These are phyloP conservation scores for Alternaria sp. DNA, from an alignment of 2,329 filamentous ascomycete genomes.

Conservation along the genomic window DNA sequence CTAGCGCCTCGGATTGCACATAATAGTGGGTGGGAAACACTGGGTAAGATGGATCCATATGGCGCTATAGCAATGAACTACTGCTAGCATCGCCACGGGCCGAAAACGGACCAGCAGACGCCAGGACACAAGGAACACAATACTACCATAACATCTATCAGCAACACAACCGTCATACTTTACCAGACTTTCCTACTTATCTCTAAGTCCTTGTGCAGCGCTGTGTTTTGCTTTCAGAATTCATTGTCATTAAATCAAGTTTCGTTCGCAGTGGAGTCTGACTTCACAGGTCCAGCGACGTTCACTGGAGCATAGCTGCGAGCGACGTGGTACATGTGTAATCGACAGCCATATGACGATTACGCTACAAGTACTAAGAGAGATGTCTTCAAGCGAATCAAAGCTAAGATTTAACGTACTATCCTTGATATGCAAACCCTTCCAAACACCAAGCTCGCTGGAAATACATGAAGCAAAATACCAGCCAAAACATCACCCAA, in stretches of 20 bases:
- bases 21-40: neutral
- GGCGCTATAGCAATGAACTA: neutral
- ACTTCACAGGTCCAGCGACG: neutral
- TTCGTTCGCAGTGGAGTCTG: slow-evolving; percentile 17
- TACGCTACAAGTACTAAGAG: too few species aligned
- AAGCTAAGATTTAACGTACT: neutral
- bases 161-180: neutral
- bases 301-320: too few species aligned
- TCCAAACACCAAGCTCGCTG: neutral
- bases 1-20: neutral
- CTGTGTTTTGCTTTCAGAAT: neutral
- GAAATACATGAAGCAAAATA: neutral
- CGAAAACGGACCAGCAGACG: neutral
- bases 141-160: neutral
- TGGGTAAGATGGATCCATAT: neutral
- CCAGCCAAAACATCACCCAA: neutral
- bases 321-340: too few species aligned
- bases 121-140: neutral
- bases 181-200: neutral
- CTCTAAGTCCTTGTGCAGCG: neutral
- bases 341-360: too few species aligned
- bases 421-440: neutral
- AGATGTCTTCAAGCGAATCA: too few species aligned
- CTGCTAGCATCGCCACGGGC: neutral
- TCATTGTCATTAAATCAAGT: neutral